Evolutionary conservation across 768 basidiomycete species (phyloP), one percentile per base, ranked within the genome.

Genomic region (Dioszegia aurantiaca): DNA sequence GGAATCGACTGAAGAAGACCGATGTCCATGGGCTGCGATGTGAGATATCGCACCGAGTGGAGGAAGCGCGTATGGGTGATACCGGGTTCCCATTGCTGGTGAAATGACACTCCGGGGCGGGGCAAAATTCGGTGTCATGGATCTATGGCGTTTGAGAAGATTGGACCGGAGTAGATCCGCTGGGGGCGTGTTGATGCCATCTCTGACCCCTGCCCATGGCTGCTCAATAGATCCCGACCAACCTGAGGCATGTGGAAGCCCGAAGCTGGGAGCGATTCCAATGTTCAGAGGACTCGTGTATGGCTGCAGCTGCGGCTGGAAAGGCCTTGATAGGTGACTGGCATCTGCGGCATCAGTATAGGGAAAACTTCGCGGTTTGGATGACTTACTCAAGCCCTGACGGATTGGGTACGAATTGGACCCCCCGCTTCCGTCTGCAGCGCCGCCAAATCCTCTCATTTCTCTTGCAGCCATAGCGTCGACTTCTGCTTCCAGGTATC

Each of bases 391-490:
- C 27, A 47, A 14, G 46, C 8, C 46, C 11, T 30, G 16, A 3
- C 24, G 26, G 2, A 16, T 11, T 8, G 17, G 27, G 24, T 47
- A 47, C 3, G 27, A 10, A 3, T 33, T 28, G 3, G 10, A 16
- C 24, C 3, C 8, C 14, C 51, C 51, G 19, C 5, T n/a, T 31
- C n/a, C 30, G 8, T 36, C 33, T 17, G 4, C 39, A 24, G 11
- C 17, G 11, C 12, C 9, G 23, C 36, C 30, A 26, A 33, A 26
- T 4, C 14, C 24, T 27, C 51, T 36, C 26, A 40, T 39, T 24
- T 62, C 61, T 46, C 63, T 53, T 11, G 63, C 64, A 21, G 67
- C 65, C 69, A 71, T 71, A 3, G 64, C 64, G 31, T 71, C 67
- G 5, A 71, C 67, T 40, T 68, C 60, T 5, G 67, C 69, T 36